Conservation (phyloP, 345 rosid species). For the Physaria fendleri region DNA sequence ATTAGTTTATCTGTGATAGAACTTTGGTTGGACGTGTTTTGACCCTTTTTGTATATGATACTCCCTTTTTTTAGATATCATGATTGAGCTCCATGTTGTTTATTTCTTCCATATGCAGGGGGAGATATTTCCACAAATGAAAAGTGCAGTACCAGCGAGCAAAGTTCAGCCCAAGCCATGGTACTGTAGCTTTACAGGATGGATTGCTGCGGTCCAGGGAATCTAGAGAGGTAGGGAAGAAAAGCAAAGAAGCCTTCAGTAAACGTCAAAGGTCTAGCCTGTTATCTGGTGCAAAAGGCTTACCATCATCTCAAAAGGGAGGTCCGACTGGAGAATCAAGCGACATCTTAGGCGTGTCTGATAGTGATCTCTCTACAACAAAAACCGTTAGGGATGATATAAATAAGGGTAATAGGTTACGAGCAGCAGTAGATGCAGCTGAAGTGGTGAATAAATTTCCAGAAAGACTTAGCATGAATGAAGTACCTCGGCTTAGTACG, state of each 20-base stretch:
- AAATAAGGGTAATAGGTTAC: slow-evolving; percentile 43
- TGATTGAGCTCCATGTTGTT: slow-evolving; percentile 3
- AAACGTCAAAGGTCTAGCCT: slow-evolving; percentile 43
- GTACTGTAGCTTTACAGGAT: slow-evolving; percentile 47
- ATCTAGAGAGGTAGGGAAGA: slow-evolving; percentile 53
- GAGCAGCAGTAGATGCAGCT: no score
- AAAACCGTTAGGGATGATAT: slow-evolving; percentile 45
- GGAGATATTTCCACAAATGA: slow-evolving; percentile 41
- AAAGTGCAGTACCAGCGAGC: slow-evolving; percentile 39
- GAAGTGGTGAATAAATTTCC: slow-evolving; percentile 58
- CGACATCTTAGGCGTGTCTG: slow-evolving; percentile 38
- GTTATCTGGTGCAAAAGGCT: slow-evolving; percentile 37
- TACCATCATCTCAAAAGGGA: slow-evolving; percentile 39
- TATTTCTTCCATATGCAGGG: slow-evolving; percentile 21
- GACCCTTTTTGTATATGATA: neutral
- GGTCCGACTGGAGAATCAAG: slow-evolving; percentile 53
- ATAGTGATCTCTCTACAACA: slow-evolving; percentile 39
- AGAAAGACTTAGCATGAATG: slow-evolving; percentile 49
- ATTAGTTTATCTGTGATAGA: neutral
- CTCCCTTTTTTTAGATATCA: neutral
- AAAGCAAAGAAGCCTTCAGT: no score
- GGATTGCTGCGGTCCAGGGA: slow-evolving; percentile 44
- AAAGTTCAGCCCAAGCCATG: slow-evolving; percentile 38
- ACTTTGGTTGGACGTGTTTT: neutral
- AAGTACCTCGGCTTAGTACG: slow-evolving; percentile 68